Conservation (phyloP, 2,329 filamentous ascomycete genomes). For the Ciborinia camelliae region DNA sequence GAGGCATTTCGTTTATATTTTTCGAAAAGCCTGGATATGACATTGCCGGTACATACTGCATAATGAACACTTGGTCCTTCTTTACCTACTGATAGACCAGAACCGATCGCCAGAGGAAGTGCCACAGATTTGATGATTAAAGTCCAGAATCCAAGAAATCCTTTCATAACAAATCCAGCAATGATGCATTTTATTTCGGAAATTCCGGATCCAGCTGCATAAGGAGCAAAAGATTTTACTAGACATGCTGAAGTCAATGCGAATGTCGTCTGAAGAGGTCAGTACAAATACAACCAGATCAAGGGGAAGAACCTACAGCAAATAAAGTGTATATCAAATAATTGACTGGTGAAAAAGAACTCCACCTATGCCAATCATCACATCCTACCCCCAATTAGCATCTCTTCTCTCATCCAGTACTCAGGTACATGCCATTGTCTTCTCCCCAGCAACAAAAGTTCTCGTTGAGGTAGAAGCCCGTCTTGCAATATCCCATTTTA, state of each 20-base stretch:
- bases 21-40: constrained; percentile 87
- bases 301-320: constrained; percentile 52
- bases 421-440: constrained; percentile 61
- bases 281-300: constrained; percentile 18
- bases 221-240: constrained; percentile 89
- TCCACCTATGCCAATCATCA: constrained; percentile 86
- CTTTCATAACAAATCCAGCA: constrained; percentile 98
- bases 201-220: constrained; percentile 93
- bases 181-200: constrained; percentile 99
- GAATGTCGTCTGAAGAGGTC: constrained; percentile 60
- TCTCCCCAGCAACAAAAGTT: constrained; percentile 98
- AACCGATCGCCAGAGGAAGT: constrained; percentile 87
- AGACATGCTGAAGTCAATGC: constrained; percentile 77
- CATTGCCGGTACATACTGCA: constrained; percentile 94
- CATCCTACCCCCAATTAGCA: constrained; percentile 57
- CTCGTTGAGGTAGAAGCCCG: constrained; percentile 95
- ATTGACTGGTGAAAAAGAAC: constrained; percentile 70
- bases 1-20: constrained; percentile 91
- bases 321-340: constrained; percentile 87
- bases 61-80: constrained; percentile 99
- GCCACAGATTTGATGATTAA: constrained; percentile 91
- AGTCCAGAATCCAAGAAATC: constrained; percentile 88
- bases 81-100: constrained; percentile 91
- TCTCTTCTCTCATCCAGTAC: neutral
- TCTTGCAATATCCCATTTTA: constrained; percentile 93